Base-by-base conservation (phyloP, 164 flowering plant species). In the Paratinospora sagittata region DNA sequence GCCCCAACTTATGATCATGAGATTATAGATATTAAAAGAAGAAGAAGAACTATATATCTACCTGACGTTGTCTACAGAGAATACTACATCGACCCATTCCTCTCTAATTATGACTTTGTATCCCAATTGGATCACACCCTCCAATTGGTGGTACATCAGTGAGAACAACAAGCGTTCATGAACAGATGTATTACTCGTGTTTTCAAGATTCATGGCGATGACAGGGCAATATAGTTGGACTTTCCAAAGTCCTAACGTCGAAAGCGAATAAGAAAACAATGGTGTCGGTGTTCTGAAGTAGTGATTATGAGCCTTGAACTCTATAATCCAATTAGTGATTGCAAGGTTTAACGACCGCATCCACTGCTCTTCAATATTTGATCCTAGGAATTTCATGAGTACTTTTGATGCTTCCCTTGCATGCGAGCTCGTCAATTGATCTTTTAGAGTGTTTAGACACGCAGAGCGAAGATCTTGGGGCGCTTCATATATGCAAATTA, bases 181-280 rank as follows among this genome's bases (percentile, higher is more conserved):
- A 1, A 71, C 70, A 0, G 82, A 64, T 30, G 75, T 36, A 58
- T 61, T 73, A 78, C 84, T 85, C 0, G 89, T 74, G 13, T 70
- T 89, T 70, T 81, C 87, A 0, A 82, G 36, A 11, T 89, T 82
- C 95, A 90, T 94, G 79, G 97, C 90, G 1, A 85, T 85, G 11
- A 88, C 66, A 1, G 98, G 98, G 67, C 97, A 89, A 76, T 86
- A 94, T 36, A 94, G 57, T 61, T 92, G 98, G 62, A 92, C 88
- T 73, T 94, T 94, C 97, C 98, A 94, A 24, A 89, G 63, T 72
- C 93, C 98, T 26, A 70, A 27, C 11, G 83, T 79, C 2, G 97
- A 88, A 70, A 83, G 6, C 1, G 91, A 82, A 62, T 88, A 85
- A 37, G 97, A 92, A 79, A 88, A 94, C 71, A 89, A 68, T 0